phyloP scores from a whole-genome alignment of 345 rosid genomes.

The Hibiscus tridactylites region DNA sequence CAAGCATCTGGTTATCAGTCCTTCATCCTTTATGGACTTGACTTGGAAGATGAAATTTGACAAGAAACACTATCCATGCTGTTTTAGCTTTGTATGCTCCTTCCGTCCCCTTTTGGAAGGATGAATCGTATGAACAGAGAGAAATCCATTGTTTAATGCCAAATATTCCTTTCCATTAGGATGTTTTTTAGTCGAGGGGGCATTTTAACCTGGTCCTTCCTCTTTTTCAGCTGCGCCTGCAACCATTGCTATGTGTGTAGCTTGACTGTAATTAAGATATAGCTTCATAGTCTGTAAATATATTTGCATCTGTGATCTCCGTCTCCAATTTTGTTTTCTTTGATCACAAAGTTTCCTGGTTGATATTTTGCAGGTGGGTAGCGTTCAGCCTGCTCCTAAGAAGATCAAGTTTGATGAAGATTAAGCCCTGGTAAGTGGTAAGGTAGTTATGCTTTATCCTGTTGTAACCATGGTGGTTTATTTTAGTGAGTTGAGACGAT shows the following conservation, averaged over 20 bases:
- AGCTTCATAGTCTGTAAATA: not conserved
- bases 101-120: no score
- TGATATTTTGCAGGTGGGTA: slow-evolving; percentile 52
- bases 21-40: no score
- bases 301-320: not conserved
- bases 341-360: not conserved
- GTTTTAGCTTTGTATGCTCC: no score
- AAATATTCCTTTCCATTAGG: not conserved
- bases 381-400: slow-evolving; percentile 43
- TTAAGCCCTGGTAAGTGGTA: slow-evolving; percentile 12
- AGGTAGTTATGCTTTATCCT: not conserved
- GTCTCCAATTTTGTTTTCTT: not conserved
- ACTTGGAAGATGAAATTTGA: no score
- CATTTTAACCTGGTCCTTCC: not conserved
- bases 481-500: not conserved
- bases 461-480: not conserved
- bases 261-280: not conserved
- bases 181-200: not conserved
- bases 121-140: no score
- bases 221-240: not conserved
- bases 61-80: no score
- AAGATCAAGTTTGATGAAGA: slow-evolving; percentile 73
- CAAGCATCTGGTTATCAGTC: no score
- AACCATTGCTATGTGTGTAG: not conserved
- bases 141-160: no score